Evolutionary conservation across 306 rosid genomes (phyloP), one percentile per base, ranked within the genome.

Genomic region (Corylus avellana): DNA sequence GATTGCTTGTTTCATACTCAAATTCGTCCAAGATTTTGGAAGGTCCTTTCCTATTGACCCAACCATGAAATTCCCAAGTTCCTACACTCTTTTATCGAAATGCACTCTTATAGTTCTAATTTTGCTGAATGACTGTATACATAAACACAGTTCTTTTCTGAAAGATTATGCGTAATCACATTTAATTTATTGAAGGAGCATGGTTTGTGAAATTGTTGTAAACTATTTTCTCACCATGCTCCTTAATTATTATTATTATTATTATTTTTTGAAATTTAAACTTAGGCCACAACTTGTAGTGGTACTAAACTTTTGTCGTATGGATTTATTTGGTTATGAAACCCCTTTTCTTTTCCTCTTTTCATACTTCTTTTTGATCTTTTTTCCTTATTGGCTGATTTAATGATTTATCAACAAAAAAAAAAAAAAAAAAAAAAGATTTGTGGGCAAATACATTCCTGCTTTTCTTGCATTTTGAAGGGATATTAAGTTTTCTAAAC

Each of bases 401-500:
- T 8, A 68, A 32, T 32, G 35, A 32, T 32, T 32, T 32, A 32
- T 32, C 35, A 32, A 32, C 35, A n/a, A 32, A 32, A 32, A 32
- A 32, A 3, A 32, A 32, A 32, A 29, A 29, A 2, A 29, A 29
- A 32, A 32, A 32, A 32, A n/a, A 51, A 53, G 25, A 22, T 22
- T 53, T 51, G 50, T 58, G 32, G 55, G 39, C 18, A 50, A 48
- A 4, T 50, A 47, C 2, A 50, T 51, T 37, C 74, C 25, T 49
- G 50, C 68, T 81, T 46, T 49, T 49, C 42, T 72, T 58, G 51
- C 72, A 69, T 63, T 77, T 53, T 25, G 10, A 22, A 1, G 59
- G 73, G 77, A 67, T 77, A 44, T 64, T 80, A 48, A 9, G 61
- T 73, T 75, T 51, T 63, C 47, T 42, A 56, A 59, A 56, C 37